Base-by-base conservation (phyloP, 768 basidiomycete genomes). In the Phanerochaete carnosa region DNA sequence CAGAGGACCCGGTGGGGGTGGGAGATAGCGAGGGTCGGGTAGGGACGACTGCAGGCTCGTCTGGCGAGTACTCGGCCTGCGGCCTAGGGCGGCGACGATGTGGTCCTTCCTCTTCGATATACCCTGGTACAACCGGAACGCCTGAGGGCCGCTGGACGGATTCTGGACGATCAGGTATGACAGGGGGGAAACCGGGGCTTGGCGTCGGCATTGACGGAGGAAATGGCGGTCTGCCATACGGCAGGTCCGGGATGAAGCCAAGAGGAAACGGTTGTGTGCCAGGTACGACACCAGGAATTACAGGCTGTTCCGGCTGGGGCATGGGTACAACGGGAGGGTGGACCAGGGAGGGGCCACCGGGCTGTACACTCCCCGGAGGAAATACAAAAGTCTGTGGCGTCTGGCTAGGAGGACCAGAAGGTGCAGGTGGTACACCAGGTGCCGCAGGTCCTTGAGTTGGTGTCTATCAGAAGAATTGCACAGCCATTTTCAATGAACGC, bases 211-310 rank as follows among this genome's bases (percentile, higher is more conserved):
- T 19, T 29, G 30, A 45, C 16, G 51, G 49, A 6, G 29, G 59
- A 26, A 28, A 60, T 5, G 28, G 23, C 37, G 23, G 12, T 13
- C 5, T 45, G 2, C n/a, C 35, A 55, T 4, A 22, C 23, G 29
- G 26, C 45, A 7, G 56, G 13, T 43, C 29, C 22, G 60, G 60
- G 7, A 62, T 49, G 50, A 62, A 60, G 15, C 59, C 59, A 2
- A 26, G 49, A 25, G 59, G 59, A 12, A 58, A 61, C 29, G 25
- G 39, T 43, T 7, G 39, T 19, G 16, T 19, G 16, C 39, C 39
- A 9, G 39, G 39, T 43, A 43, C 19, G 5, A 43, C 39, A 8
- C 39, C 39, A 22, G 57, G 53, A 1, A 59, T 50, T 3, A 49
- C 50, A 3, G 59, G 61, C 16, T 62, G 62, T 2, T 60, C 54